These are phyloP conservation scores for Stellera chamaejasme DNA, from an alignment of 345 rosid genomes.

Conservation along the genomic window DNA sequence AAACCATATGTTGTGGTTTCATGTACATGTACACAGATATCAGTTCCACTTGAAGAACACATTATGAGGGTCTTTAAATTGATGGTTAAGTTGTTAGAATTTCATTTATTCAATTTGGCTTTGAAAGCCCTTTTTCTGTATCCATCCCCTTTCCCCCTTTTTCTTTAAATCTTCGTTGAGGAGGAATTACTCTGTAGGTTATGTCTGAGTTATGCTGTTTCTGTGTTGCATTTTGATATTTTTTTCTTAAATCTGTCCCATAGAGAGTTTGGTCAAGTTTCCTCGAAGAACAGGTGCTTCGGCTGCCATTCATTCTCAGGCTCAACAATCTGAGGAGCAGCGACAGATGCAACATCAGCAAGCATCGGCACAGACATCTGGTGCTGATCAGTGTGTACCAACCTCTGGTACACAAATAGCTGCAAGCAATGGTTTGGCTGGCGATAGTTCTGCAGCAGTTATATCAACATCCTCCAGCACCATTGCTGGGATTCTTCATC, in stretches of 20 bases:
- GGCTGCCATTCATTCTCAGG: slow-evolving; percentile 41
- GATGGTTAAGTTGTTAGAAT: no score
- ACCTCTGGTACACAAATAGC: slow-evolving; percentile 35
- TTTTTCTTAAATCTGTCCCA: slow-evolving; percentile 9
- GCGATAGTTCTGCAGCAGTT: slow-evolving; percentile 49
- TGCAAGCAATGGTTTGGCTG: slow-evolving; percentile 40
- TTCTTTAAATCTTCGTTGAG: no score
- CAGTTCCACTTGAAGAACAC: no score
- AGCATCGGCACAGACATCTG: slow-evolving; percentile 36
- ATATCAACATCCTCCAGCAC: slow-evolving; percentile 62
- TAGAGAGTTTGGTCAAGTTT: slow-evolving; percentile 96
- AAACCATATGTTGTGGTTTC: no score
- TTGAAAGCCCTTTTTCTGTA: no score
- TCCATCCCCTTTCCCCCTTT: no score
- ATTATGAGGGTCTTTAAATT: no score
- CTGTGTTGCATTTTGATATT: background rate
- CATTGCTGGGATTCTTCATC: slow-evolving; percentile 82
- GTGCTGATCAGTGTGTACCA: slow-evolving; percentile 44
- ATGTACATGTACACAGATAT: no score
- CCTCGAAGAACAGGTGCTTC: slow-evolving; percentile 66
- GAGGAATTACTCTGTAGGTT: no score
- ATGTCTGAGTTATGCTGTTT: no score
- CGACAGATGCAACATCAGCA: slow-evolving; percentile 31
- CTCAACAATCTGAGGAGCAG: slow-evolving; percentile 62
- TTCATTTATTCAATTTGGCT: no score